Percentiles rank a stretch among this genome's conserved stretches.
These are phyloP conservation scores for grape (Vitis vinifera) DNA, from an alignment of 164 flowering plant species.

Conservation along the genomic window DNA sequence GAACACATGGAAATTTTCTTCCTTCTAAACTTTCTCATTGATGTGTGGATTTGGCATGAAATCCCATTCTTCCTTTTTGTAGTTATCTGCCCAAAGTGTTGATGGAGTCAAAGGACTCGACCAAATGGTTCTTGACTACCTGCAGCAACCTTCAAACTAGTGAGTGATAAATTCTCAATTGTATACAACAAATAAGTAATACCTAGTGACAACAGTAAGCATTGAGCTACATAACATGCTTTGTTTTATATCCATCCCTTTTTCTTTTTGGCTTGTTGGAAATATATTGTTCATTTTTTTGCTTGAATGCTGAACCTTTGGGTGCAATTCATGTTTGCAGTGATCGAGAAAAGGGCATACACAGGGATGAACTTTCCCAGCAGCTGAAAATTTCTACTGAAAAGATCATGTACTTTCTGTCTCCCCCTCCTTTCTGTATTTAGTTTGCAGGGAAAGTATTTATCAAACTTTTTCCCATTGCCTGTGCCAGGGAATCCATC, in stretches of 20 bases:
- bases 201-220: too few relatives aligned
- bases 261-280: too few relatives aligned
- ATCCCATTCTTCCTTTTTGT: neutral
- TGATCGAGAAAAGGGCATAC: conserved; percentile 49
- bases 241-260: too few relatives aligned
- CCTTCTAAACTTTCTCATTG: neutral
- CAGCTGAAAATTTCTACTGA: conserved; percentile 44
- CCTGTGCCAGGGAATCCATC: conserved; percentile 47
- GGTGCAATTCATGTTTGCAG: conserved; percentile 28
- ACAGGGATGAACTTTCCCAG: conserved; percentile 41
- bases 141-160: conserved; percentile 51
- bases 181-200: too few relatives aligned
- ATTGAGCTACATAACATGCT: too few relatives aligned
- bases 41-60: neutral
- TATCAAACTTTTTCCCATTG: neutral
- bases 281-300: too few relatives aligned
- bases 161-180: conserved; percentile 27
- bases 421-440: conserved; percentile 4
- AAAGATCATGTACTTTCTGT: conserved; percentile 44
- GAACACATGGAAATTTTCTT: neutral
- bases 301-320: neutral
- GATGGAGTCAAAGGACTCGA: conserved; percentile 52
- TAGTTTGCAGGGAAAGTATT: neutral
- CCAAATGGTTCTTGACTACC: conserved; percentile 52
- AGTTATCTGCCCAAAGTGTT: conserved; percentile 40